A percentile compares a stretch with the other conserved stretches of the same genome.
Conservation (phyloP, 768 basidiomycete genomes). For the Rickenella mellea region DNA sequence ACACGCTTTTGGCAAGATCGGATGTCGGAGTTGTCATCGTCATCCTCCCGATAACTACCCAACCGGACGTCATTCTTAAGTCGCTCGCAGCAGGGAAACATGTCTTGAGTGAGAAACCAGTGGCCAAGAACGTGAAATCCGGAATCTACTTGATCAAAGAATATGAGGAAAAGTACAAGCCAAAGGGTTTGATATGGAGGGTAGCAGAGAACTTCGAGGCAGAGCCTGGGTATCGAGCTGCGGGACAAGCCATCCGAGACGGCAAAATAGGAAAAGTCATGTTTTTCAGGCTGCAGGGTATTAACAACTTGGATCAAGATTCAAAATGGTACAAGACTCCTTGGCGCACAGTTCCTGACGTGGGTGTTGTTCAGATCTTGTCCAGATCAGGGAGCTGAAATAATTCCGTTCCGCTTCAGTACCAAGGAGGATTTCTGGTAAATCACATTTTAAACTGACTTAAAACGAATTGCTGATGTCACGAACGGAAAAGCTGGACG, state of each 20-base stretch:
- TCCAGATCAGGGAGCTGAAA: slow-evolving; percentile 4
- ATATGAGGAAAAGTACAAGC: slow-evolving; percentile 57
- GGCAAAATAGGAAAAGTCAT: slow-evolving; percentile 66
- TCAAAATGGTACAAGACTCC: slow-evolving; percentile 74
- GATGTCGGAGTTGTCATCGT: slow-evolving; percentile 72
- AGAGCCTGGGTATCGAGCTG: slow-evolving; percentile 47
- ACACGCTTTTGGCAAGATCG: slow-evolving; percentile 51
- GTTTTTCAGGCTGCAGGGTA: slow-evolving; percentile 50
- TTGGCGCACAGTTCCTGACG: slow-evolving; percentile 78
- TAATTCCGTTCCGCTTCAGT: slow-evolving; percentile 26
- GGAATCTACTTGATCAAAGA: slow-evolving; percentile 56
- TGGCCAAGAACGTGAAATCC: slow-evolving; percentile 57
- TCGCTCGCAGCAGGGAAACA: slow-evolving; percentile 73
- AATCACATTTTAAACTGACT: slow-evolving; percentile 23
- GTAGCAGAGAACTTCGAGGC: slow-evolving; percentile 74
- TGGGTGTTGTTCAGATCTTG: slow-evolving; percentile 24
- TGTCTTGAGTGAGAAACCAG: slow-evolving; percentile 83
- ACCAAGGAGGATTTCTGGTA: slow-evolving; percentile 78
- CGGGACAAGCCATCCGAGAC: slow-evolving; percentile 36
- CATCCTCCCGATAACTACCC: slow-evolving; percentile 66
- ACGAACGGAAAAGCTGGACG: slow-evolving; percentile 48
- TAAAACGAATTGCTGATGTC: not conserved
- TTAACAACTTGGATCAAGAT: slow-evolving; percentile 47
- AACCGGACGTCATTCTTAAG: slow-evolving; percentile 58
- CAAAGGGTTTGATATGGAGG: slow-evolving; percentile 66